These are phyloP conservation scores for Sugiyamaella xylanicola DNA, from an alignment of 1,139 yeast genomes.

Conservation along the genomic window DNA sequence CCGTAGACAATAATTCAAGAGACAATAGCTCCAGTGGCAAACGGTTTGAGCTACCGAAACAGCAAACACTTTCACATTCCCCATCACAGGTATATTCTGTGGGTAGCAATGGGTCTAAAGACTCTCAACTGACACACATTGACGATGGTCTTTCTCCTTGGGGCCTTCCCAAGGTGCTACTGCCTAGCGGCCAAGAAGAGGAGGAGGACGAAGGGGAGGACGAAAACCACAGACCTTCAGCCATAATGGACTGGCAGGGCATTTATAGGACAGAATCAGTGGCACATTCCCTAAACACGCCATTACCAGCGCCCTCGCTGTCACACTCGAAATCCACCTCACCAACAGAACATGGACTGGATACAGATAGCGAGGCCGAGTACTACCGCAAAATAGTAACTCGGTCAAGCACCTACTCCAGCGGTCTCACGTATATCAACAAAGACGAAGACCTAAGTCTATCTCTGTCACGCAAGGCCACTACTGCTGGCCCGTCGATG, in stretches of 20 bases:
- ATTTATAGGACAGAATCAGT: background rate
- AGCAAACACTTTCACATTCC: background rate
- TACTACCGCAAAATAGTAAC: background rate
- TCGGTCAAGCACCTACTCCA: conserved; percentile 12
- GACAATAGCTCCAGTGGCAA: too few species aligned
- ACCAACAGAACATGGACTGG: background rate
- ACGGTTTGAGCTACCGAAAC: too few species aligned
- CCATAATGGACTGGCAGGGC: background rate
- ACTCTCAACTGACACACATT: conserved; percentile 14
- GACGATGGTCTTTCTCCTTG: conserved; percentile 22
- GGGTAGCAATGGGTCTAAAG: conserved; percentile 11
- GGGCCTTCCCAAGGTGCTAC: conserved; percentile 21
- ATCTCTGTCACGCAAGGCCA: background rate
- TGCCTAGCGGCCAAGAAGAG: conserved; percentile 2
- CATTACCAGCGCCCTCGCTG: background rate
- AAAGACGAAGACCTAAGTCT: background rate
- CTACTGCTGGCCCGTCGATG: background rate
- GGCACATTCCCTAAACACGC: background rate
- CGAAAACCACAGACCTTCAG: background rate
- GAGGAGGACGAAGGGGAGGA: conserved; percentile 2
- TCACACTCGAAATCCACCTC: conserved; percentile 4
- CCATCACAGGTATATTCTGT: background rate
- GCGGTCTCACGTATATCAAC: conserved; percentile 10
- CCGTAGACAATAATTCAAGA: too few species aligned
- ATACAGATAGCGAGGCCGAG: conserved; percentile 1